Conservation (phyloP, 1,284 basidiomycete genomes). For the Polyporus tsugae region DNA sequence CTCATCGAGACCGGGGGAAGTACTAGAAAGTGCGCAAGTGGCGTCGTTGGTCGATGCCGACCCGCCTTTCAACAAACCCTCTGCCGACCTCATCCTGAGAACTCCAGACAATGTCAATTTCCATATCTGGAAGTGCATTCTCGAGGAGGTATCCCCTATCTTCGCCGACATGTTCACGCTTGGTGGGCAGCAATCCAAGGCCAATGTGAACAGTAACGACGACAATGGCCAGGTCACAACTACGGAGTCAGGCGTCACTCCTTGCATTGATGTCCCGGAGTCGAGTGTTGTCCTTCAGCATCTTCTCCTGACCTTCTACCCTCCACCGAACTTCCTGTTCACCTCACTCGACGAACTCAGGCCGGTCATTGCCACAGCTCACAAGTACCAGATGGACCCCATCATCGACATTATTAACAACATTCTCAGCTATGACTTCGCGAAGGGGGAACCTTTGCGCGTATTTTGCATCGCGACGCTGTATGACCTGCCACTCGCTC, state of each 20-base stretch:
- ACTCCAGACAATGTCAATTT: constrained; percentile 33
- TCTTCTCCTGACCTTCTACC: constrained; percentile 1
- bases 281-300: not conserved
- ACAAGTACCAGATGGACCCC: constrained; percentile 27
- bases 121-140: constrained; percentile 24
- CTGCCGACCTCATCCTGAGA: constrained; percentile 41
- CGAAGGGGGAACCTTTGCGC: constrained; percentile 38
- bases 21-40: not conserved
- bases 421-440: constrained; percentile 33
- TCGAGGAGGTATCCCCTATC: constrained; percentile 34
- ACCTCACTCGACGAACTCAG: constrained; percentile 16
- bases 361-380: constrained; percentile 20
- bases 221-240: not conserved
- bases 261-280: not conserved
- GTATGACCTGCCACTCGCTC: not conserved
- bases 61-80: constrained; percentile 23
- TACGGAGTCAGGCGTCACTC: not conserved
- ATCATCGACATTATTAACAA: constrained; percentile 18
- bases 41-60: not conserved
- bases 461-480: constrained; percentile 43
- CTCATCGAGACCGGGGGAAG: not conserved
- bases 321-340: constrained; percentile 7
- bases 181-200: not conserved
- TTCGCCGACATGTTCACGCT: constrained; percentile 29
- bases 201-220: not conserved